phyloP scores from a whole-genome alignment of 345 rosid species.

The Diplotaxis tenuifolia region DNA sequence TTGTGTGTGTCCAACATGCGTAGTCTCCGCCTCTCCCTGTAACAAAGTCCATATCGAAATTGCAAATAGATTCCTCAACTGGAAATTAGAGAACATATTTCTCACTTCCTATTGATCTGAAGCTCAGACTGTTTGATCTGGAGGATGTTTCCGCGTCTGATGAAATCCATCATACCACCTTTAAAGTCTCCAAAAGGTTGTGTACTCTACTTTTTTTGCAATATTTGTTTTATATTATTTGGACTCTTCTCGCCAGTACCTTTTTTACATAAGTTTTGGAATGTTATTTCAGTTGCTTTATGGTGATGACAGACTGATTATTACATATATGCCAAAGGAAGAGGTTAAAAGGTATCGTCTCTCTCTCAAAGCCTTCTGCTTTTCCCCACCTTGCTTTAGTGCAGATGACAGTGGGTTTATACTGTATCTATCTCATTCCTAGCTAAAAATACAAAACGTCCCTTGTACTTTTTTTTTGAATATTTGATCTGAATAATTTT shows the following conservation, averaged over 20 bases:
- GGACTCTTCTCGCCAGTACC: background rate
- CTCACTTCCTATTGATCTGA: background rate
- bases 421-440: background rate
- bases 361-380: background rate
- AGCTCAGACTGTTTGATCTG: too few relatives aligned
- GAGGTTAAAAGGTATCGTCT: background rate
- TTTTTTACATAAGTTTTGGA: background rate
- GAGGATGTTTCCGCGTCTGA: too few relatives aligned
- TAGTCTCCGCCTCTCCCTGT: slow-evolving; percentile 73
- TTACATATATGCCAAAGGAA: background rate
- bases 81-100: background rate
- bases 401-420: background rate
- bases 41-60: background rate
- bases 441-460: background rate
- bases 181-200: background rate
- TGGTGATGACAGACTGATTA: background rate
- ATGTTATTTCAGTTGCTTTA: too few relatives aligned
- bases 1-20: slow-evolving; percentile 89
- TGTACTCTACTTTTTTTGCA: background rate
- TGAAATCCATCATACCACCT: too few relatives aligned
- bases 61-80: background rate
- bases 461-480: background rate
- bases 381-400: background rate
- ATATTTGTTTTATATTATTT: background rate
- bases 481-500: background rate